Base-by-base conservation (phyloP, 495 filamentous ascomycete genomes). In the Hypoxylon subgilvum region DNA sequence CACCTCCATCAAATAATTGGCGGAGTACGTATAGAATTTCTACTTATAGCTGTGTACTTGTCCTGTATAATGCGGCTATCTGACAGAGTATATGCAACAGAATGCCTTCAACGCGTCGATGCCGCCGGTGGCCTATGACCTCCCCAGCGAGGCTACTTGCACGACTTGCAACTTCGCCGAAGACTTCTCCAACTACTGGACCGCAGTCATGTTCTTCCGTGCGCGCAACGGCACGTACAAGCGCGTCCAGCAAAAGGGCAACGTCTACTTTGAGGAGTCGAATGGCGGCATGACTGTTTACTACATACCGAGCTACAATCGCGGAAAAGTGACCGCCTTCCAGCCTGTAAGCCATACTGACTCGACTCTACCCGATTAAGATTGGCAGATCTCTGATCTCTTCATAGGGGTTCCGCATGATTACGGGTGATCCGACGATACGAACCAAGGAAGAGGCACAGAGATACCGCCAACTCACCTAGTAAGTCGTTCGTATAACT, bases 111-210 rank as follows among this genome's bases (percentile, higher is more conserved):
- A 71, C 36, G 66, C 60, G 0, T 68, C 69, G 23, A 70, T 73
- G 69, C 61, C 71, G 21, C 69, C 70, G 4, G 58, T 55, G 44
- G 55, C 41, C 3, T 7, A 64, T 12, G 64, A 68, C 22, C 52
- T 67, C 12, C 64, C 69, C 5, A 52, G 44, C 36, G 56, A 44
- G 4, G 68, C 70, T 18, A 71, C 66, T 3, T 73, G 70, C 57
- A 71, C 69, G 10, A 68, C 62, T 0, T 69, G 69, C 16, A 69
- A 64, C 0, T 73, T 74, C 23, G 60, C 57, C 17, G 72, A 74
- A 25, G 72, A 74, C 36, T 67, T 74, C 32, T 73, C 70, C 31
- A 78, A 78, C 57, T 74, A 74, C 50, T 74, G 68, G 70, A 72
- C 70, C 0, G 68, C 70, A 0, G 58, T 66, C 9, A 44, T 72